Base-by-base conservation (phyloP, 805 yeast genomes). In the Nakazawaea anatomiae region DNA sequence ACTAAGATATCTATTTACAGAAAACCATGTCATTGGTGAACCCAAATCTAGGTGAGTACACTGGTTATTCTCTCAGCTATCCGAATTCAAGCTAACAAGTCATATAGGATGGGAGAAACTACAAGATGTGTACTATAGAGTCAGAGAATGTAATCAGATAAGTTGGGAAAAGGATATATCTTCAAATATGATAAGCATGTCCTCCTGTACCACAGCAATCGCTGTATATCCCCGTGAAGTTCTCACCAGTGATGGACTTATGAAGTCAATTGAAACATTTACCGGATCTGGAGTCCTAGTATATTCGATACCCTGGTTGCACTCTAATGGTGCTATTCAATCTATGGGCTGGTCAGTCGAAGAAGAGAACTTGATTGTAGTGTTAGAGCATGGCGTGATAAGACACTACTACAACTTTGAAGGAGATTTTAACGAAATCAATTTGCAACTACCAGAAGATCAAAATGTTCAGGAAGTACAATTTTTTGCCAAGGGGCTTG, bases 41-140 rank as follows among this genome's bases (percentile, higher is more conserved):
- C 42, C 72, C 72, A 6, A 65, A 69, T 46, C 49, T 68, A 30
- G 67, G 66, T 57, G 48, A 40, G 58, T 54, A 38, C 12, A 8
- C 11, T 9, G 8, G 11, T 9, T 32, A 32, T 32, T 32, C 35
- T 9, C 35, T 18, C 25, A 18, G 25, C 25, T 18, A 18, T 18
- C 25, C 3, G 25, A 3, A 18, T 11, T 32, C 35, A 32, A 32
- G 5, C 30, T 27, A 18, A 18, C 25, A 18, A 18, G 25, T 18
- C 25, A 1, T 28, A 61, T 74, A 54, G 76, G 76, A 42, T 90
- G 97, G 97, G 96, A 89, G 63, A 76, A 84, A 55, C 74, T 90
- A 18, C 82, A 80, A 49, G 80, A 82, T 63, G 85, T 80, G 8
- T 88, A 78, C 63, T 90, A 89, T 57, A 71, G 86, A 50, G 73